These are phyloP conservation scores for Tricholoma furcatifolium DNA, from an alignment of 768 basidiomycete species.

Conservation along the genomic window DNA sequence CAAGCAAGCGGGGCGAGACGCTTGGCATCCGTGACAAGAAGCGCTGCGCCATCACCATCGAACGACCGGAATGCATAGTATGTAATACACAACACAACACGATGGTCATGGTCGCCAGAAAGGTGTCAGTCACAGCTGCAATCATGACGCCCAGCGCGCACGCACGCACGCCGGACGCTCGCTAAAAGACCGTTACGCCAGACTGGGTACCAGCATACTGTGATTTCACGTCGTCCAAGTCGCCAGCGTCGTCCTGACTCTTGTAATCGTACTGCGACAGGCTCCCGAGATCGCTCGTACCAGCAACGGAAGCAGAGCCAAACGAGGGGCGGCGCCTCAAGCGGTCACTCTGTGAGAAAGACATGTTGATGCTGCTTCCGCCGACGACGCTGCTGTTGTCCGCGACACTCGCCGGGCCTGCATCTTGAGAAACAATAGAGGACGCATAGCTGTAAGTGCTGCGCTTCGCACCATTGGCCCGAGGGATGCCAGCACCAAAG, in stretches of 20 bases:
- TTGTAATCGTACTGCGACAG: slow-evolving; percentile 81
- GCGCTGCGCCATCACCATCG: slow-evolving; percentile 8
- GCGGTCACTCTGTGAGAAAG: slow-evolving; percentile 90
- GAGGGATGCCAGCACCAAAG: slow-evolving; percentile 65
- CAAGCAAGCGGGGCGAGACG: slow-evolving; percentile 8
- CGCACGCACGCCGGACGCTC: slow-evolving; percentile 3
- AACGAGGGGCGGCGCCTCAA: slow-evolving; percentile 77
- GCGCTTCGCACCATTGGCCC: slow-evolving; percentile 68
- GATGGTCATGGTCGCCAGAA: slow-evolving; percentile 11
- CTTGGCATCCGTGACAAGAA: slow-evolving; percentile 2
- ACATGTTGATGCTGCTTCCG: slow-evolving; percentile 57
- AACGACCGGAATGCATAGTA: slow-evolving; percentile 7
- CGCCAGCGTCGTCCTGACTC: slow-evolving; percentile 81
- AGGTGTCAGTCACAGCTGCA: slow-evolving; percentile 5
- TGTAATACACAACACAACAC: slow-evolving; percentile 3
- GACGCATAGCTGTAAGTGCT: slow-evolving; percentile 84
- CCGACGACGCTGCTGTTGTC: slow-evolving; percentile 66
- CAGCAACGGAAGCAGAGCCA: slow-evolving; percentile 64
- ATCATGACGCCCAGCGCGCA: slow-evolving; percentile 1
- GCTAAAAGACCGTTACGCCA: slow-evolving; percentile 79
- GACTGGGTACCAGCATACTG: slow-evolving; percentile 86
- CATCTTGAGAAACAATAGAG: slow-evolving; percentile 92
- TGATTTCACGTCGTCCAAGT: slow-evolving; percentile 85
- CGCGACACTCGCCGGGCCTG: slow-evolving; percentile 52
- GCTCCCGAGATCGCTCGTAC: slow-evolving; percentile 77